Evolutionary conservation across 306 rosid genomes (phyloP), one percentile per base, ranked within the genome.

Genomic region (Cicer arietinum): DNA sequence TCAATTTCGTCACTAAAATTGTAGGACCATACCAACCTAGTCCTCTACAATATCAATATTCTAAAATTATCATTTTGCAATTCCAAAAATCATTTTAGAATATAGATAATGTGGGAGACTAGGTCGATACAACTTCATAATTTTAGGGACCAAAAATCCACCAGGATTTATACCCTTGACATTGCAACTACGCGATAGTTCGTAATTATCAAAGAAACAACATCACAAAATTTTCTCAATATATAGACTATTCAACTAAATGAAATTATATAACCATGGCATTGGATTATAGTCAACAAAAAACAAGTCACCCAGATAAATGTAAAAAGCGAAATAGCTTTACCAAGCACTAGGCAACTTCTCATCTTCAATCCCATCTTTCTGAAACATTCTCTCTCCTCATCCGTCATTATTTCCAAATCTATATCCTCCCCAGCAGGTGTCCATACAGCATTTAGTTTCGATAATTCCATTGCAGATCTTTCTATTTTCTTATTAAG

Each of bases 331-430:
- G 69, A 17, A 47, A 42, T 71, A 58, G 50, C 62, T 47, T 76
- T 89, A 93, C 98, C 96, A 7, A 93, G 95, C 71, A 83, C 73
- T 71, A 90, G 80, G 85, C 48, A 73, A 77, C 88, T 60, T 14
- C 68, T 81, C 90, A 90, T 88, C 89, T 85, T 84, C 87, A 84
- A 56, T 59, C 96, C 97, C 56, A 90, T 86, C 77, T 78, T 89
- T 71, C 82, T 83, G 14, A 88, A 85, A 74, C 95, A 89, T 77
- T 81, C 83, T 77, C 89, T 88, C 87, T 93, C 98, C 83, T 93
- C 97, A 11, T 84, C 82, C 6, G 97, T 89, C 72, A 90, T 86
- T 48, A 84, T 79, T 88, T 93, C 97, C 66, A 69, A 73, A 86
- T 93, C 97, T 76, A 80, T 58, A 47, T 86, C 90, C 60, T 51